Evolutionary conservation across 2,329 filamentous ascomycete species (phyloP).

Genomic region (Teratosphaeria zuluensis): DNA sequence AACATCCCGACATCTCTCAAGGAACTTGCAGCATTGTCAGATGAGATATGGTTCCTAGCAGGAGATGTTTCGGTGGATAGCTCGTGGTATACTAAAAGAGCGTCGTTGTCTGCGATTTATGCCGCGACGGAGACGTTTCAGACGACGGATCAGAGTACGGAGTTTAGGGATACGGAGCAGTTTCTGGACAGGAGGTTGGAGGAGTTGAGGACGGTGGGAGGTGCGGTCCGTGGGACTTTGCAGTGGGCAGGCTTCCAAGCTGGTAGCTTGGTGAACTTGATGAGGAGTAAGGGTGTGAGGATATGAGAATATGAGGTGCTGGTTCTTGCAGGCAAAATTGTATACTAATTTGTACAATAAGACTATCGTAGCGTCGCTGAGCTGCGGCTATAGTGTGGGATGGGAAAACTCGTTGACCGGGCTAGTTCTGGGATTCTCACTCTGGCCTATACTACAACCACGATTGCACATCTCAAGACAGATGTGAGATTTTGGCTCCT

Average conservation of each 20-base stretch:
- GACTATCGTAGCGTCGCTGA: too few species aligned
- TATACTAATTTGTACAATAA: not conserved
- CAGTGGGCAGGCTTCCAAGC: conserved; percentile 79
- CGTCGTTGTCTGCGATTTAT: conserved; percentile 55
- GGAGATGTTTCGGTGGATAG: conserved; percentile 74
- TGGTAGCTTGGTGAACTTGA: conserved; percentile 65
- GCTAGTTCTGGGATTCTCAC: too few species aligned
- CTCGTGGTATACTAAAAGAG: conserved; percentile 74
- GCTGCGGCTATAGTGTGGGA: too few species aligned
- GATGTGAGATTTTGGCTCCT: too few species aligned
- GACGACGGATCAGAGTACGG: conserved; percentile 71
- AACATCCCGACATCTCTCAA: conserved; percentile 65
- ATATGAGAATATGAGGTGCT: conserved; percentile 61
- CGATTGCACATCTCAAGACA: too few species aligned
- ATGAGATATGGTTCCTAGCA: conserved; percentile 84
- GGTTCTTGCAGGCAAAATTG: too few species aligned
- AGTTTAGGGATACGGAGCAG: conserved; percentile 65
- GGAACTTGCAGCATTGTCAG: conserved; percentile 73
- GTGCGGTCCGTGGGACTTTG: conserved; percentile 52
- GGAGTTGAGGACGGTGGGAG: conserved; percentile 56
- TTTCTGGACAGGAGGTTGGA: conserved; percentile 70
- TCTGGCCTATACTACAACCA: too few species aligned
- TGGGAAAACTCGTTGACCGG: too few species aligned
- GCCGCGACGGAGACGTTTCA: conserved; percentile 77
- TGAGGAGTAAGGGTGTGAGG: conserved; percentile 78